Base-by-base conservation (phyloP, 2,329 filamentous ascomycete genomes). In the Scortechinia acanthostroma region DNA sequence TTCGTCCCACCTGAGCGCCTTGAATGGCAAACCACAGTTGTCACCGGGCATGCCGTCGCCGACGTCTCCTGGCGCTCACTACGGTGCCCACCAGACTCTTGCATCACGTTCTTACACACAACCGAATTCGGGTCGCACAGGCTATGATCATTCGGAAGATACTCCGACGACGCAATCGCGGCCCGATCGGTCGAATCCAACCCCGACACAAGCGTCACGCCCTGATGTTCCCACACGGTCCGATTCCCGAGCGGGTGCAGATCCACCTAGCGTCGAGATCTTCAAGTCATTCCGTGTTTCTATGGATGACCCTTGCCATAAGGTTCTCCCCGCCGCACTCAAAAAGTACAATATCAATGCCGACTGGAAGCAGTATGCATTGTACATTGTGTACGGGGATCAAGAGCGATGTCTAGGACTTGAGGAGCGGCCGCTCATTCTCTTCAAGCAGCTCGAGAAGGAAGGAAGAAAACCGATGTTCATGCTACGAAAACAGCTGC, bases 381-480 rank as follows among this genome's bases (percentile, higher is more conserved):
- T 84, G 6, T 84, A 83, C 56, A 84, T 84, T 54, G 80, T 84
- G 3, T 80, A 83, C 50, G 80, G 80, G n/a, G 80, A 85, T 51
- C 78, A 84, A 57, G 80, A 84, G 60, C 71, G 80, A 16, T 83
- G 79, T 57, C 60, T 85, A 17, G 77, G 75, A 0, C 55, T 83
- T 45, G 77, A 83, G 47, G 80, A 85, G 58, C 74, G 77, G 44
- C 80, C 80, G n/a, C 59, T 85, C 33, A 75, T 83, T 42, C 60
- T 84, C 23, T 84, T 84, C 64, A 84, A 84, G 57, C 78, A 83
- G 53, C 62, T 84, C 15, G 78, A 83, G 53, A 74, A 75, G 48
- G 80, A 84, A 60, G 80, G 80, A 21, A 66, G 77, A 49, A 84
- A 83, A 52, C 80, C 80, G 2, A 84, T 85, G 80, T 84, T 85